Conservation (phyloP, 805 yeast species). For the Lipomyces sp. region DNA sequence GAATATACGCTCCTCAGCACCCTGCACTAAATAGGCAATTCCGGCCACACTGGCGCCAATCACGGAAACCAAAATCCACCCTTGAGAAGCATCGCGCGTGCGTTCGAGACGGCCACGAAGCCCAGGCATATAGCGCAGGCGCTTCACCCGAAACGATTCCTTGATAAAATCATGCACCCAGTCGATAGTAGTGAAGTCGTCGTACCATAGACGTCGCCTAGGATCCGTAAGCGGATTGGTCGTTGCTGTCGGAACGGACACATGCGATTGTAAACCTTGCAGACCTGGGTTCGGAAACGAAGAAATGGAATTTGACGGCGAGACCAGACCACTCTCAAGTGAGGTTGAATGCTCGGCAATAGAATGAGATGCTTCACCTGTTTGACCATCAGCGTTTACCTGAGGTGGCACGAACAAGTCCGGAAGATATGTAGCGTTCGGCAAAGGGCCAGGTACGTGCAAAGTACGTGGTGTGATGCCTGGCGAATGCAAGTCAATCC, state of each 20-base stretch:
- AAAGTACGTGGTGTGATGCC: slow-evolving; percentile 21
- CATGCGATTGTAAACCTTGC: too few species aligned
- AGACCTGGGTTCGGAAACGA: background rate
- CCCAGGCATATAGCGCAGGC: slow-evolving; percentile 40
- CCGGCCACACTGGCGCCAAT: slow-evolving; percentile 48
- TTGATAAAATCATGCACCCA: slow-evolving; percentile 52
- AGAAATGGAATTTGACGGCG: background rate
- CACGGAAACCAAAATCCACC: slow-evolving; percentile 50
- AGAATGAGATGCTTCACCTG: too few species aligned
- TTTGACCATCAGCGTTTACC: too few species aligned
- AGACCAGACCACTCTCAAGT: background rate
- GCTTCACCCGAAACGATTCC: slow-evolving; percentile 44
- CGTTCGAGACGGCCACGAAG: slow-evolving; percentile 36
- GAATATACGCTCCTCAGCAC: slow-evolving; percentile 47
- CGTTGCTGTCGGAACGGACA: too few species aligned
- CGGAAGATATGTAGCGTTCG: too few species aligned
- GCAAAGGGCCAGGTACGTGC: slow-evolving; percentile 3
- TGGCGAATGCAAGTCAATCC: slow-evolving; percentile 30
- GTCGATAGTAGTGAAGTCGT: slow-evolving; percentile 60
- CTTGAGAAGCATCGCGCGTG: slow-evolving; percentile 43
- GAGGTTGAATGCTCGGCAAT: background rate
- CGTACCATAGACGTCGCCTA: slow-evolving; percentile 39
- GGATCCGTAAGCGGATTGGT: slow-evolving; percentile 4
- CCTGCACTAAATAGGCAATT: slow-evolving; percentile 51
- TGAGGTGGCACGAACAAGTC: too few species aligned